Evolutionary conservation across 169 alveolate species (phyloP).

Genomic region (Plasmodium billcollinsi): DNA sequence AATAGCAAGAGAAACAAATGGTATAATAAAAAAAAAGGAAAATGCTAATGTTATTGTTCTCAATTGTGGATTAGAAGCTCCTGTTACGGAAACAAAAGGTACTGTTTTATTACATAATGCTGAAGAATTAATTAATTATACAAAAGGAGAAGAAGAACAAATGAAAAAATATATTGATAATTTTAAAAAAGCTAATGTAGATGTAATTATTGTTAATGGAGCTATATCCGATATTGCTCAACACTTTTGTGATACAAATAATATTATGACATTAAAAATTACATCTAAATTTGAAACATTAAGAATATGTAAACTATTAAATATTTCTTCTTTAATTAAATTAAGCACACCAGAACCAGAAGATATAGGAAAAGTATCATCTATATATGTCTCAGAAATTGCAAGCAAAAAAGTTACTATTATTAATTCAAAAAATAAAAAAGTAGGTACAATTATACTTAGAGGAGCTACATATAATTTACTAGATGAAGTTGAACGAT

Average conservation of each 20-base stretch:
- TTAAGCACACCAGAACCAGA: slow-evolving; percentile 96
- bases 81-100: slow-evolving; percentile 98
- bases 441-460: slow-evolving; percentile 93
- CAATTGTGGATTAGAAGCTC: slow-evolving; percentile 97
- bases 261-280: slow-evolving; percentile 94
- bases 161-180: slow-evolving; percentile 91
- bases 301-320: slow-evolving; percentile 95
- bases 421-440: slow-evolving; percentile 86
- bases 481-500: slow-evolving; percentile 99
- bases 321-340: slow-evolving; percentile 96
- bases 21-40: slow-evolving; percentile 92
- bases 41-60: slow-evolving; percentile 96
- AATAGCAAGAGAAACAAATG: slow-evolving; percentile 92
- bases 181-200: slow-evolving; percentile 93
- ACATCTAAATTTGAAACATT: slow-evolving; percentile 96
- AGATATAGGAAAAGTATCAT: slow-evolving; percentile 96
- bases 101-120: slow-evolving; percentile 98
- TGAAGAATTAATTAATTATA: slow-evolving; percentile 94
- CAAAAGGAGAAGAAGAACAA: slow-evolving; percentile 93
- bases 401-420: slow-evolving; percentile 92
- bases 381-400: slow-evolving; percentile 94
- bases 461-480: slow-evolving; percentile 98
- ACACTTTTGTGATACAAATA: slow-evolving; percentile 97
- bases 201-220: slow-evolving; percentile 94
- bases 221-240: slow-evolving; percentile 97